Conservation (phyloP, 371 early-diverging fungal genomes). For the Blakeslea trispora region DNA sequence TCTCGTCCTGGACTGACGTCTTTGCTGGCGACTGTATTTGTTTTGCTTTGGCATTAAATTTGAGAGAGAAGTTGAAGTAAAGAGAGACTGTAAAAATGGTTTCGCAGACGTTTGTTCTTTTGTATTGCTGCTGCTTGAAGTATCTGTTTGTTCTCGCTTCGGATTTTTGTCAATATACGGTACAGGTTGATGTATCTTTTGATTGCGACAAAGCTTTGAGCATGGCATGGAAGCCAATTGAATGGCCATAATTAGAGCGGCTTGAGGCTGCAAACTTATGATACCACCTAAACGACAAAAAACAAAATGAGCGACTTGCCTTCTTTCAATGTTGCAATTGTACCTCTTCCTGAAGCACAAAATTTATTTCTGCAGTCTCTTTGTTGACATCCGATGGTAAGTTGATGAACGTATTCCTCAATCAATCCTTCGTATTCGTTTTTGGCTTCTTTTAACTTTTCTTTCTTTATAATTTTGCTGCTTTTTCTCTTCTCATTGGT, state of each 20-base stretch:
- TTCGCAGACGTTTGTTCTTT: constrained; percentile 10
- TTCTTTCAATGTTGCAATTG: constrained; percentile 1
- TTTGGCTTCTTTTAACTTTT: constrained; percentile 38
- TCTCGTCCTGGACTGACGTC: constrained; percentile 1
- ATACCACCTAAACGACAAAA: constrained; percentile 30
- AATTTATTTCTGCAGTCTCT: constrained; percentile 42
- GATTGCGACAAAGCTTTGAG: constrained; percentile 27
- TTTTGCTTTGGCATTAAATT: constrained; percentile 12
- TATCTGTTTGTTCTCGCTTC: too few relatives aligned
- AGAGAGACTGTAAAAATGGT: constrained; percentile 42
- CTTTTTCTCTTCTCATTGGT: constrained; percentile 8
- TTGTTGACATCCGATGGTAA: constrained; percentile 44
- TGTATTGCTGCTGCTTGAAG: not conserved
- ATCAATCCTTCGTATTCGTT: constrained; percentile 38
- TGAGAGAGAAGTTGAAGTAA: constrained; percentile 30
- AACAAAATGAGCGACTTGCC: constrained; percentile 1
- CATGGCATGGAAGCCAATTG: constrained; percentile 47
- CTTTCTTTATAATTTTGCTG: constrained; percentile 23
- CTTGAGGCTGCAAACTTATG: constrained; percentile 45
- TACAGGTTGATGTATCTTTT: too few relatives aligned
- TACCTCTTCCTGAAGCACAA: constrained; percentile 47
- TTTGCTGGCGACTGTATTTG: constrained; percentile 1
- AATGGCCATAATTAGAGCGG: constrained; percentile 49
- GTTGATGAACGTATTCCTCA: constrained; percentile 42
- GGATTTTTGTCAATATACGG: not conserved